phyloP scores from a whole-genome alignment of 805 yeast species.

The Zygosaccharomyces bisporus region DNA sequence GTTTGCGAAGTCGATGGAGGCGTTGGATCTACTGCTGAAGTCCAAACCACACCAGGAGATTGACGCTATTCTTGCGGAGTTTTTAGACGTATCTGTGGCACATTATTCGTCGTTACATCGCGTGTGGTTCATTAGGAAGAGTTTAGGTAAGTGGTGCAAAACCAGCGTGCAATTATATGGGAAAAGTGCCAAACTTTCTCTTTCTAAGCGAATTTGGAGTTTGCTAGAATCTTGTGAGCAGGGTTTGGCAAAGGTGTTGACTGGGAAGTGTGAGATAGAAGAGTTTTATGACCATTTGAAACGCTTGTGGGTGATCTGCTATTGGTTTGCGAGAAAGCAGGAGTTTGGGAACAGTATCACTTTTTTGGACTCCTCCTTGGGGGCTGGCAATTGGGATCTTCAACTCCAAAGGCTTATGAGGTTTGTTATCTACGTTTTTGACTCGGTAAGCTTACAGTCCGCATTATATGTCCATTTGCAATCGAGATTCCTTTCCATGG shows the following conservation, averaged over 20 bases:
- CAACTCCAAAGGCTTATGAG: conserved; percentile 28
- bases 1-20: conserved; percentile 30
- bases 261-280: conserved; percentile 12
- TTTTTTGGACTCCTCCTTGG: conserved; percentile 20
- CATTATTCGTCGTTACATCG: conserved; percentile 19
- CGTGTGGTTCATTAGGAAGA: conserved; percentile 29
- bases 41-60: conserved; percentile 27
- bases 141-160: conserved; percentile 28
- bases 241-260: conserved; percentile 17
- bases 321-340: conserved; percentile 22
- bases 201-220: conserved; percentile 12
- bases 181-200: conserved; percentile 7
- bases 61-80: conserved; percentile 15
- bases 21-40: conserved; percentile 26
- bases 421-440: conserved; percentile 25
- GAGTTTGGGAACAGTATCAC: conserved; percentile 16
- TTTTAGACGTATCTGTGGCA: conserved; percentile 17
- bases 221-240: conserved; percentile 18
- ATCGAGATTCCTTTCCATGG: conserved; percentile 17
- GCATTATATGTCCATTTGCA: conserved; percentile 15
- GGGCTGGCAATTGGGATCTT: conserved; percentile 24
- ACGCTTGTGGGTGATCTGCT: conserved; percentile 22
- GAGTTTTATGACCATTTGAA: conserved; percentile 14
- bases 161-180: conserved; percentile 17
- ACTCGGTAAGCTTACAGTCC: conserved; percentile 13